Percentiles rank a stretch among this genome's conserved stretches.
phyloP scores from a whole-genome alignment of 805 yeast species.

The Schwanniomyces vanrijiae region DNA sequence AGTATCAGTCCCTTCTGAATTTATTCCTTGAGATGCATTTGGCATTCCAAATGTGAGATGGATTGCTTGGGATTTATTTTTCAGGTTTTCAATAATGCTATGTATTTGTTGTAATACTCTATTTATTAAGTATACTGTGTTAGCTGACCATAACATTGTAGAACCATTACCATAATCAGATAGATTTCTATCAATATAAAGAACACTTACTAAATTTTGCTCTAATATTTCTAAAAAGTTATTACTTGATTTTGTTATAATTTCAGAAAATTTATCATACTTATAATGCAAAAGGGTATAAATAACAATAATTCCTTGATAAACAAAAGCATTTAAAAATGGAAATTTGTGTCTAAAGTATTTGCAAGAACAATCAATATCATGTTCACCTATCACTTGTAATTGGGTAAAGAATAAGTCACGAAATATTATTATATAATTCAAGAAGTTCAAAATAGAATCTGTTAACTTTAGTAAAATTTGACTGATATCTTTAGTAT shows the following conservation, averaged over 20 bases:
- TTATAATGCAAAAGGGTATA: constrained; percentile 49
- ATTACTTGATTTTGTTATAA: constrained; percentile 2
- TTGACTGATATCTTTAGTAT: constrained; percentile 19
- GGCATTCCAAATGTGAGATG: not conserved
- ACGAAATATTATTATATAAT: constrained; percentile 32
- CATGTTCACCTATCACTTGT: constrained; percentile 4
- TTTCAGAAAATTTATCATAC: constrained; percentile 18
- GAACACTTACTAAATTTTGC: constrained; percentile 18
- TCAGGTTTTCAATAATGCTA: constrained; percentile 20
- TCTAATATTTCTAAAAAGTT: constrained; percentile 25
- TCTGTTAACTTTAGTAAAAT: constrained; percentile 38
- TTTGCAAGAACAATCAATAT: constrained; percentile 24
- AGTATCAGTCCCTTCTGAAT: constrained; percentile 8
- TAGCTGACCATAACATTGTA: constrained; percentile 34
- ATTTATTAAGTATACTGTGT: constrained; percentile 30
- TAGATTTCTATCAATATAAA: constrained; percentile 23
- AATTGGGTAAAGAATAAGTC: constrained; percentile 13
- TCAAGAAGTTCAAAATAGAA: constrained; percentile 39
- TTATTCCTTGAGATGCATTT: not conserved
- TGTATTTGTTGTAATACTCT: constrained; percentile 29
- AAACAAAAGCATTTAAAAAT: constrained; percentile 47
- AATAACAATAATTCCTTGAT: constrained; percentile 52
- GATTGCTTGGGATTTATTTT: not conserved
- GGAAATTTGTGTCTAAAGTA: constrained; percentile 43
- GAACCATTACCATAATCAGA: constrained; percentile 14